Base-by-base conservation (phyloP, 306 rosid genomes). In the Senna tora region DNA sequence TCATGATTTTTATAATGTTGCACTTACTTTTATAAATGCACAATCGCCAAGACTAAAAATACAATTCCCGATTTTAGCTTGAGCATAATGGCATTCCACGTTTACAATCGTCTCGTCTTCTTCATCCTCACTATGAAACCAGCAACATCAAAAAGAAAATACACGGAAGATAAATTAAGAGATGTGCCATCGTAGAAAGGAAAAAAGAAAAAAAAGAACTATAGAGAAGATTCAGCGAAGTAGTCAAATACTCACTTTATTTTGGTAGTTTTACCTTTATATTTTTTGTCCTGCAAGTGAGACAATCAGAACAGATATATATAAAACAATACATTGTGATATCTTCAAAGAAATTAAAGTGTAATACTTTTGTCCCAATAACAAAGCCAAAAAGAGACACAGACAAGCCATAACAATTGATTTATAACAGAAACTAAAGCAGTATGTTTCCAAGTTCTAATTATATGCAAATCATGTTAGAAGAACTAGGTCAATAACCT, bases 31-130 rank as follows among this genome's bases (percentile, higher is more conserved):
- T 78, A 93, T 77, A 63, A 77, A 78, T 63, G 92, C 98, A 81
- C 90, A 93, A 82, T 93, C 98, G 14, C 96, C 98, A 42, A 90
- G 91, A 86, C 69, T 82, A 71, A 81, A 89, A 67, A 80, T 67
- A 77, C 83, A 69, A 73, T 84, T 80, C 67, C 65, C 80, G 45
- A 90, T 34, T 66, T 67, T 81, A 55, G 94, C 93, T 75, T 78
- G 96, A 65, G 93, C 84, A 87, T 82, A 93, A 79, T 90, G 97
- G 81, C 89, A 84, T 72, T 87, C 83, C 75, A 93, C 97, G 73
- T 93, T 80, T 73, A 81, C 61, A 71, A 93, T 62, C 25, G 86
- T 82, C 83, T 83, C 87, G 17, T 93, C 98, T 77, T 93, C 91
- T 68, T 85, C 88, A 76, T 83, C 92, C 73, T 86, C 90, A 69